Percentiles rank a stretch among this genome's conserved stretches.
Conservation (phyloP, 768 basidiomycete genomes). For the Leucocoprinus birnbaumii region DNA sequence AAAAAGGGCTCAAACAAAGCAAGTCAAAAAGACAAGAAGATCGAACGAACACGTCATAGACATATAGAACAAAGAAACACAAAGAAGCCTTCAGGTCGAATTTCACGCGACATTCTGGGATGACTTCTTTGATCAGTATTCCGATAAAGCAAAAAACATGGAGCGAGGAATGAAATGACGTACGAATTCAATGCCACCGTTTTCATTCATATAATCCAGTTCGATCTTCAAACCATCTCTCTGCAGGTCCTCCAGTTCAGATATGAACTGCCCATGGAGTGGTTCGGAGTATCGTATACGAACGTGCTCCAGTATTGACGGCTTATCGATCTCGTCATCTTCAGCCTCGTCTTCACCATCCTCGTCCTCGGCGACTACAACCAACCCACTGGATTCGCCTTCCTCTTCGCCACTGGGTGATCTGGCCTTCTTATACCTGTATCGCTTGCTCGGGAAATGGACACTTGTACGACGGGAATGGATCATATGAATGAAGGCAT, state of each 20-base stretch:
- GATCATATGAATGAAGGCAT: conserved; percentile 32
- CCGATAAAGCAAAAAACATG: background rate
- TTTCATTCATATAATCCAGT: conserved; percentile 11
- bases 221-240: conserved; percentile 10
- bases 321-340: conserved; percentile 9
- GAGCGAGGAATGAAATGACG: background rate
- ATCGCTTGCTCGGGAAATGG: conserved; percentile 8
- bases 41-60: background rate
- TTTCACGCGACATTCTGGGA: background rate
- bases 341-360: background rate
- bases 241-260: conserved; percentile 10
- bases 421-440: background rate
- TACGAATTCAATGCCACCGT: conserved; percentile 10
- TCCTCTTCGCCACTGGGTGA: background rate
- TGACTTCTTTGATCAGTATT: background rate
- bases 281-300: conserved; percentile 10
- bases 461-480: conserved; percentile 24
- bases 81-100: background rate
- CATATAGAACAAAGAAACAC: background rate
- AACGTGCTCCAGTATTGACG: conserved; percentile 9
- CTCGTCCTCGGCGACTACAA: background rate
- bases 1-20: background rate
- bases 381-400: background rate
- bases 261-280: conserved; percentile 7
- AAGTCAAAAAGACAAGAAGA: background rate